These are phyloP conservation scores for Malus hybrid DNA, from an alignment of 331 rosid species.

Conservation along the genomic window DNA sequence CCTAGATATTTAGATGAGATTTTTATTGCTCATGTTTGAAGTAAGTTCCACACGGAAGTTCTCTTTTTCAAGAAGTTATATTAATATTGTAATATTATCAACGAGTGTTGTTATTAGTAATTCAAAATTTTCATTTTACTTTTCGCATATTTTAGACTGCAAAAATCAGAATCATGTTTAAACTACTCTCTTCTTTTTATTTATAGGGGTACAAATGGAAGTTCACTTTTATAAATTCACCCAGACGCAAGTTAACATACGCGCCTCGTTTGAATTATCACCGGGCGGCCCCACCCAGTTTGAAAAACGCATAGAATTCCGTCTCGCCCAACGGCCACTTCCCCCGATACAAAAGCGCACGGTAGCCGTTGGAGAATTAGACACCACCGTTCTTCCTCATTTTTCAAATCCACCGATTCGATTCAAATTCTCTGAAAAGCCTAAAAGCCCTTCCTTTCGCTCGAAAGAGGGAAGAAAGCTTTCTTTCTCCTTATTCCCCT, in stretches of 20 bases:
- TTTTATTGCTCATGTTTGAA: no score
- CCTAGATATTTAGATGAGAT: no score
- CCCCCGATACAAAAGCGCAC: not conserved
- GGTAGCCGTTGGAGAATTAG: slow-evolving; percentile 11
- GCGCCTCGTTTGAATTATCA: slow-evolving; percentile 10
- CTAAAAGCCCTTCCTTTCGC: slow-evolving; percentile 8
- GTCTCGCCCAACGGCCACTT: slow-evolving; percentile 10
- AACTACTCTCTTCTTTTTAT: no score
- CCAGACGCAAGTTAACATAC: not conserved
- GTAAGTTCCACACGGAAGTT: no score
- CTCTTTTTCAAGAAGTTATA: no score
- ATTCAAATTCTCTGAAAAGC: not conserved
- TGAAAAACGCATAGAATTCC: not conserved
- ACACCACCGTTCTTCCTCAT: not conserved
- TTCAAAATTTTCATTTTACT: no score
- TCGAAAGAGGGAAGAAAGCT: not conserved
- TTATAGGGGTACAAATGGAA: not conserved
- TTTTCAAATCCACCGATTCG: not conserved
- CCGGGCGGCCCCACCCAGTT: slow-evolving; percentile 7
- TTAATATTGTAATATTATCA: no score
- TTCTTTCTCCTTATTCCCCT: slow-evolving; percentile 23
- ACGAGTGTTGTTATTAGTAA: no score
- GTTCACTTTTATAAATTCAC: not conserved
- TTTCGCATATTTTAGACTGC: no score
- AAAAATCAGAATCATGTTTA: no score